Evolutionary conservation across 768 basidiomycete genomes (phyloP).

Genomic region (Exsudoporus frostii): DNA sequence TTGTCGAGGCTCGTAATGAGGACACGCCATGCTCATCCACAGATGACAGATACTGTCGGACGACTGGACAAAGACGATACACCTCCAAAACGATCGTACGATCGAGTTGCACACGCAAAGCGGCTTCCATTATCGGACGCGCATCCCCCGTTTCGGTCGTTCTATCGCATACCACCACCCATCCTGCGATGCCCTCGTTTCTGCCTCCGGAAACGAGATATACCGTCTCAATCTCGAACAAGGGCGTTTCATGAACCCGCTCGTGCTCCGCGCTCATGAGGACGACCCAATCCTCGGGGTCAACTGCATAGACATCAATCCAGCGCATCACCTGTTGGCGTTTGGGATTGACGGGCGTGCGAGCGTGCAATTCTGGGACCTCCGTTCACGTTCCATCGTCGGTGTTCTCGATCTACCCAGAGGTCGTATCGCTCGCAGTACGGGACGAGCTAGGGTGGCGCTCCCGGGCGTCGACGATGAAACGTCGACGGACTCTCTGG

Average conservation of each 20-base stretch:
- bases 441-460: constrained; percentile 29
- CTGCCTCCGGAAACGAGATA: constrained; percentile 82
- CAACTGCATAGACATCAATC: constrained; percentile 89
- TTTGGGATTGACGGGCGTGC: constrained; percentile 89
- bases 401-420: constrained; percentile 65
- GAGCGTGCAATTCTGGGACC: constrained; percentile 95
- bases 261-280: constrained; percentile 52
- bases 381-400: constrained; percentile 72
- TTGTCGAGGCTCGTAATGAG: neutral
- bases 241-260: constrained; percentile 86
- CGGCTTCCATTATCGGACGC: constrained; percentile 86
- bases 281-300: constrained; percentile 72
- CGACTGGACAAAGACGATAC: constrained; percentile 98
- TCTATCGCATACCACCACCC: constrained; percentile 91
- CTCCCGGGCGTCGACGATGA: constrained; percentile 36
- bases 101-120: constrained; percentile 93
- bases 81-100: constrained; percentile 94
- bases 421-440: constrained; percentile 45
- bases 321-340: constrained; percentile 84
- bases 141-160: constrained; percentile 93
- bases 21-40: neutral
- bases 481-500: constrained; percentile 33
- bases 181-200: constrained; percentile 85
- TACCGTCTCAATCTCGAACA: constrained; percentile 95
- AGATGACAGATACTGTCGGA: constrained; percentile 78